These are phyloP conservation scores for Fusarium dlaminii DNA, from an alignment of 2,329 filamentous ascomycete genomes.

Conservation along the genomic window DNA sequence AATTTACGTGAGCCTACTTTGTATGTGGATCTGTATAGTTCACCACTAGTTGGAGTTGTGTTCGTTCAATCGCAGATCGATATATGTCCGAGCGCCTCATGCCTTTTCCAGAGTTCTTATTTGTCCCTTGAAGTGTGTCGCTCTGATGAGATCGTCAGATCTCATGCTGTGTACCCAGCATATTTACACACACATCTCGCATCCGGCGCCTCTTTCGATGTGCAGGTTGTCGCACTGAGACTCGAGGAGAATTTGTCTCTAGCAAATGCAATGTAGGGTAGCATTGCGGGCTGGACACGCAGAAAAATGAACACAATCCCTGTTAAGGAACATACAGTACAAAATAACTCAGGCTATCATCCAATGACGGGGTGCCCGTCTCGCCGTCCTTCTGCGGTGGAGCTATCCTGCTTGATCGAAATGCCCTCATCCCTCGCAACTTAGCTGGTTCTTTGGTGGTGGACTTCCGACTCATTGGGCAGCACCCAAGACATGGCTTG, in stretches of 20 bases:
- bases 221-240: constrained; percentile 9
- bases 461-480: neutral
- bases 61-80: neutral
- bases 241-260: constrained; percentile 24
- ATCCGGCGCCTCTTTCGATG: constrained; percentile 34
- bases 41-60: neutral
- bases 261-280: constrained; percentile 13
- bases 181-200: constrained; percentile 24
- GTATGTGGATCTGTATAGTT: neutral
- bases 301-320: neutral
- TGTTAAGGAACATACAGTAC: neutral
- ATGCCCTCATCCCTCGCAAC: neutral
- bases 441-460: neutral
- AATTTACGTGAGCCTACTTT: neutral
- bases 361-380: constrained; percentile 3
- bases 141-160: neutral
- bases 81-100: neutral
- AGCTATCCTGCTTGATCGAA: neutral
- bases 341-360: neutral
- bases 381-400: neutral
- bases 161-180: constrained; percentile 10
- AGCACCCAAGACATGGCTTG: constrained; percentile 1
- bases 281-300: neutral
- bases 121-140: neutral
- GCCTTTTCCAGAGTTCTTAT: neutral